Evolutionary conservation across 306 rosid genomes (phyloP).

Genomic region (Dryas drummondii): DNA sequence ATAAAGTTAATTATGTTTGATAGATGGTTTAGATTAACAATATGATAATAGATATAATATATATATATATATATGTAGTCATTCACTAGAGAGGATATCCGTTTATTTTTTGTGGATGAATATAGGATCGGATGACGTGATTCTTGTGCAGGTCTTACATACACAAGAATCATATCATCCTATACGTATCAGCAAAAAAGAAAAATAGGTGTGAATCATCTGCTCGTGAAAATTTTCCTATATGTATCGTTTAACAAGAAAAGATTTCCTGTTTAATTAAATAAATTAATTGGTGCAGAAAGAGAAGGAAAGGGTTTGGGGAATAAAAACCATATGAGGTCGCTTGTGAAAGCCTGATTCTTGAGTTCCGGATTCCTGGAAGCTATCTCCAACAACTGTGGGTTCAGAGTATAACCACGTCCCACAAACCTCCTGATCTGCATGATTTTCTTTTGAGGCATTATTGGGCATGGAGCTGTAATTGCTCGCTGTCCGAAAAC

Average conservation of each 20-base stretch:
- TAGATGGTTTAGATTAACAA: too few species aligned
- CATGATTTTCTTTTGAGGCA: conserved; percentile 35
- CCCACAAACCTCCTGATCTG: conserved; percentile 41
- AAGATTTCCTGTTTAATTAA: not conserved
- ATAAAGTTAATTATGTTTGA: too few species aligned
- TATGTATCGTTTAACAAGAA: not conserved
- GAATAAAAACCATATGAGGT: conserved; percentile 40
- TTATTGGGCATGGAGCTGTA: conserved; percentile 32
- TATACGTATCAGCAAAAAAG: too few species aligned
- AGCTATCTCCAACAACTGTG: conserved; percentile 34
- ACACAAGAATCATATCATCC: too few species aligned
- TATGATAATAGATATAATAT: too few species aligned
- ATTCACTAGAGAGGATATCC: too few species aligned
- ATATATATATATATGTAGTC: too few species aligned
- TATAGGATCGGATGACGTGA: too few species aligned
- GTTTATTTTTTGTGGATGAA: too few species aligned
- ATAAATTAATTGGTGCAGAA: not conserved
- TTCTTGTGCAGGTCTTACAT: too few species aligned
- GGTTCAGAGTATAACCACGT: conserved; percentile 57
- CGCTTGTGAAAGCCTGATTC: conserved; percentile 50
- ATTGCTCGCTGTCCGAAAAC: conserved; percentile 51
- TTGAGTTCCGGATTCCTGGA: conserved; percentile 36
- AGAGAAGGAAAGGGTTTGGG: not conserved
- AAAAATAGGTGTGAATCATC: too few species aligned
- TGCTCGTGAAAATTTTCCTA: too few species aligned